Evolutionary conservation across 257 asterid species (phyloP), one percentile per base, ranked within the genome.

Genomic region (Penstemon newberryi): DNA sequence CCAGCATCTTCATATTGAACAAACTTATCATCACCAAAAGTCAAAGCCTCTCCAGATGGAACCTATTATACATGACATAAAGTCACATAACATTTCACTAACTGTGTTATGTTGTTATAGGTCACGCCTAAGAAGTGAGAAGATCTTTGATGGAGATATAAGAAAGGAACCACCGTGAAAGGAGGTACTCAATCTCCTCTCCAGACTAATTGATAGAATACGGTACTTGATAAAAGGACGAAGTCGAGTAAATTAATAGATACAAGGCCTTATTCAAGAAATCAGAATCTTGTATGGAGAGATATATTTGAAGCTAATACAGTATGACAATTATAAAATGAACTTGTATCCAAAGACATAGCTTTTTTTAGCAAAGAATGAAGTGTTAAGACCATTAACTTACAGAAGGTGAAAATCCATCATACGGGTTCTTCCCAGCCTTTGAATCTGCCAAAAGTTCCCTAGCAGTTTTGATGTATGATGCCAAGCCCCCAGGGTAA

Each of bases 321-420:
- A 49, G 65, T 8, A 49, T 3, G 55, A 77, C 12, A 69, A 56
- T 12, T 13, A 53, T 4, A 13, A 66, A 37, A 39, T 51, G 60
- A 37, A 43, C 60, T 43, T 19, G 56, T 11, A 57, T 57, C 49
- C 55, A 61, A 37, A 62, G 60, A 66, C 54, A 51, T 4, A 36
- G 18, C 18, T 45, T 44, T n/a, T 43, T 60, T 45, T 19, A 57
- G 67, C 55, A 72, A 63, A 73, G 54, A 44, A 50, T 38, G 38
- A 64, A 55, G 63, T 41, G 70, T 67, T 25, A 57, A 67, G 67
- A 64, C 25, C n/a, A 55, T 55, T 61, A 70, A 83, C 96, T 89
- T 80, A 94, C 99, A 36, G 99, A 90, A 67, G 99, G 97, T 57
- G 89, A 75, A 82, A 94, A 94, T 70, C 97, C 99, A 68, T 94